These are phyloP conservation scores for Psidium guajava DNA, from an alignment of 345 rosid species.

Conservation along the genomic window DNA sequence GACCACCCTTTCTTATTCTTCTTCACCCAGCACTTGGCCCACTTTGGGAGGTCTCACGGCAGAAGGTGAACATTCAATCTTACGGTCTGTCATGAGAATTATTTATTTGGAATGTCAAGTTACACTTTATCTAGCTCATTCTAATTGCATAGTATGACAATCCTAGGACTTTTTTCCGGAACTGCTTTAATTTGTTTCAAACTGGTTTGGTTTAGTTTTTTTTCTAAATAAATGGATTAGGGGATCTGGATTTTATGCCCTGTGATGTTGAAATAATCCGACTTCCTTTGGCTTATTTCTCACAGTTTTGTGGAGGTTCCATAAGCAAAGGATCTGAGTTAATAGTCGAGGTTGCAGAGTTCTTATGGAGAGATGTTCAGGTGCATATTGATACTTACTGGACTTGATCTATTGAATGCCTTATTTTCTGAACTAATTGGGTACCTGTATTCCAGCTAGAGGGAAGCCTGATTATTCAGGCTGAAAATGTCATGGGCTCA, in stretches of 20 bases:
- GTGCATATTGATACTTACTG: conserved; percentile 17
- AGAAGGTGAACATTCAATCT: conserved; percentile 38
- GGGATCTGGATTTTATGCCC: not conserved
- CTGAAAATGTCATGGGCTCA: conserved; percentile 75
- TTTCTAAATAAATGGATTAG: not conserved
- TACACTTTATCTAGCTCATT: not conserved
- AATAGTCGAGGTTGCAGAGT: conserved; percentile 82
- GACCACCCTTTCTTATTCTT: conserved; percentile 84
- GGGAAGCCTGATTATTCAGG: conserved; percentile 71
- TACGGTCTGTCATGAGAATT: not conserved
- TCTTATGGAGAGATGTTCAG: conserved; percentile 85
- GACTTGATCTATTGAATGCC: not conserved
- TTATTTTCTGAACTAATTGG: conserved; percentile 8
- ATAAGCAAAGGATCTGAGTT: conserved; percentile 70
- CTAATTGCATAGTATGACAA: not conserved
- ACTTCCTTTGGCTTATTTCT: not conserved
- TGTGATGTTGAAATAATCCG: not conserved
- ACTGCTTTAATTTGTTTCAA: not conserved
- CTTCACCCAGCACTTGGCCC: conserved; percentile 94
- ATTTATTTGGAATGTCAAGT: not conserved
- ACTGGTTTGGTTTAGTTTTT: not conserved
- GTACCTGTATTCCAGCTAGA: conserved; percentile 40
- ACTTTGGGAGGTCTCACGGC: conserved; percentile 84
- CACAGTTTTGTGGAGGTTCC: conserved; percentile 69
- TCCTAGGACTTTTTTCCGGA: not conserved